Percentiles rank a stretch among this genome's conserved stretches.
Conservation (phyloP, 108 stramenopile genomes). For the Cyclotella baltica region DNA sequence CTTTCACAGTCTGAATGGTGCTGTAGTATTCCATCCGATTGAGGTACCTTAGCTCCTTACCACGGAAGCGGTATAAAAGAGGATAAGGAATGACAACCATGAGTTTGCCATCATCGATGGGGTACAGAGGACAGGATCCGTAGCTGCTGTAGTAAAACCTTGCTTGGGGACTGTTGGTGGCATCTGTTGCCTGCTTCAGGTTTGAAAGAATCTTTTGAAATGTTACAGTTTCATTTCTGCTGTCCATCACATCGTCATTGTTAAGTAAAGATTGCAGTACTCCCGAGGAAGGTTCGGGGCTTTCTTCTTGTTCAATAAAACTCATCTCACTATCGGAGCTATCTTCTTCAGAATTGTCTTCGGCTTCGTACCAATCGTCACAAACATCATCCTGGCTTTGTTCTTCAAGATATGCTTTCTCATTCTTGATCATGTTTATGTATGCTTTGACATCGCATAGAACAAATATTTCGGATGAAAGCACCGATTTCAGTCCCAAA, state of each 20-base stretch:
- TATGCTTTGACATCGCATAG: not conserved
- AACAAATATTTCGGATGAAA: slow-evolving; percentile 1
- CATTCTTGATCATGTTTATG: slow-evolving; percentile 23
- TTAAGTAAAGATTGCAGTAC: slow-evolving; percentile 1
- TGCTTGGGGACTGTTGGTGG: not conserved
- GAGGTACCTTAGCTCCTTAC: not conserved
- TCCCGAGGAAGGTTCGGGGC: not conserved
- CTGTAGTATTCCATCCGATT: not conserved
- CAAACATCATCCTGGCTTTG: not conserved
- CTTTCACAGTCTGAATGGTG: not conserved
- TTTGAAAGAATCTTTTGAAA: not conserved
- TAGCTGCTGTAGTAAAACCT: not conserved
- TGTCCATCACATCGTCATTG: not conserved
- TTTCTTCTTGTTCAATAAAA: not conserved
- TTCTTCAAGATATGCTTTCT: not conserved
- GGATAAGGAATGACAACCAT: not conserved
- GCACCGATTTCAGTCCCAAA: not conserved
- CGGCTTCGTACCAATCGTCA: not conserved
- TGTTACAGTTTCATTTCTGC: not conserved
- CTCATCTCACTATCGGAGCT: not conserved
- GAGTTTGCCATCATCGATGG: not conserved
- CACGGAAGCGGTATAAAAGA: not conserved
- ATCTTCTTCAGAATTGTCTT: not conserved
- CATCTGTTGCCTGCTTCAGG: not conserved
- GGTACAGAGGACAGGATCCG: not conserved